A percentile compares a stretch with the other conserved stretches of the same genome.
These are phyloP conservation scores for Colletotrichum falcatum DNA, from an alignment of 2,329 filamentous ascomycete genomes.

Conservation along the genomic window DNA sequence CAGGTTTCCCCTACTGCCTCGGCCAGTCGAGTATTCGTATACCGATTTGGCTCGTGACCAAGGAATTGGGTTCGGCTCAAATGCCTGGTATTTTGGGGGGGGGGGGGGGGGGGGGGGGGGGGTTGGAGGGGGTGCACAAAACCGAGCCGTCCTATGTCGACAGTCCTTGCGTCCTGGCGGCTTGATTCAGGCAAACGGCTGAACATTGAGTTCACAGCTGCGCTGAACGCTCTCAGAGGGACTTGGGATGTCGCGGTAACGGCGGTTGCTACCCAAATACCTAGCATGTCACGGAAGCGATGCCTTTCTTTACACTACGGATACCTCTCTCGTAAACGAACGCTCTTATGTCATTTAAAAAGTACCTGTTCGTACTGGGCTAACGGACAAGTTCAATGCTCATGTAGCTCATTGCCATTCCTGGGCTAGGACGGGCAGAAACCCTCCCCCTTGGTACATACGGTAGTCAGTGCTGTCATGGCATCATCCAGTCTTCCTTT, in stretches of 20 bases:
- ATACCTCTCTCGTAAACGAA: background rate
- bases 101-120: background rate
- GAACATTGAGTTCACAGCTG: constrained; percentile 10
- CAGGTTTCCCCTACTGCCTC: constrained; percentile 27
- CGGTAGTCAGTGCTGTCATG: constrained; percentile 19
- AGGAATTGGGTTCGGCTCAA: constrained; percentile 2
- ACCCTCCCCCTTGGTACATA: constrained; percentile 6
- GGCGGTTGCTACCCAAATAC: constrained; percentile 10
- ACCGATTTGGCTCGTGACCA: background rate
- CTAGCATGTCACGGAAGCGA: background rate
- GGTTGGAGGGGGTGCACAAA: background rate
- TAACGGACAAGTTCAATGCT: constrained; percentile 1
- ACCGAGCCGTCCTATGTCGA: constrained; percentile 11
- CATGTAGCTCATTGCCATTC: constrained; percentile 30
- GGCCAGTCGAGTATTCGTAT: constrained; percentile 8
- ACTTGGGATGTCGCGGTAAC: background rate
- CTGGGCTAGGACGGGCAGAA: constrained; percentile 14
- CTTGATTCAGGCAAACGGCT: constrained; percentile 6
- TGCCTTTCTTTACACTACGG: no score
- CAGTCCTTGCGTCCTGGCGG: constrained; percentile 10
- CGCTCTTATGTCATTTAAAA: background rate
- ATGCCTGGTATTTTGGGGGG: constrained; percentile 6
- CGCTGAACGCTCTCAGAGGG: background rate
- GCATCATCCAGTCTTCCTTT: constrained; percentile 33
- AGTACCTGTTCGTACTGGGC: background rate